Conservation (phyloP, 2,329 filamentous ascomycete genomes). For the Phaeosphaeria sp. region DNA sequence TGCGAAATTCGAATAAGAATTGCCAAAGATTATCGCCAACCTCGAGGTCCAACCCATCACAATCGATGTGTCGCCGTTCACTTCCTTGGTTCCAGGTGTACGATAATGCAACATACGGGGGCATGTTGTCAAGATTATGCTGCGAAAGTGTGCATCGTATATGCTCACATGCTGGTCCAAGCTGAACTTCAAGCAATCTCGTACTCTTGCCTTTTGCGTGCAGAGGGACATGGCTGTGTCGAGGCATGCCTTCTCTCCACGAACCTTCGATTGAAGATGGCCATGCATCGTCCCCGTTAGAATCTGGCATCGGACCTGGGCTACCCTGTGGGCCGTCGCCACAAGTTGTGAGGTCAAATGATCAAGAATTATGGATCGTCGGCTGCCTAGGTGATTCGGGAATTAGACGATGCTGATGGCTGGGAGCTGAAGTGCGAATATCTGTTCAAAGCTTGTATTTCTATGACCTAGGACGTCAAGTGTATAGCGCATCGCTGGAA, state of each 20-base stretch:
- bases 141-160: conserved; percentile 5
- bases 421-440: neutral
- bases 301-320: neutral
- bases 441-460: neutral
- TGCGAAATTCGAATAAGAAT: conserved; percentile 19
- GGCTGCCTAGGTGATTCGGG: too few species aligned
- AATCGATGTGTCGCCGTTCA: conserved; percentile 6
- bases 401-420: neutral
- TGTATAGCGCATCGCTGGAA: too few species aligned
- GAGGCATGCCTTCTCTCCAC: neutral
- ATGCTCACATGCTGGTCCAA: neutral
- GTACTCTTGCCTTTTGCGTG: neutral
- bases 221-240: neutral
- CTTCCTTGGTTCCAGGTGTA: conserved; percentile 23
- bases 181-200: conserved; percentile 1
- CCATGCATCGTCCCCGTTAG: neutral
- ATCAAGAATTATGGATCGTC: too few species aligned
- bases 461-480: too few species aligned
- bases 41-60: conserved; percentile 9
- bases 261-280: neutral
- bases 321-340: too few species aligned
- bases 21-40: conserved; percentile 20
- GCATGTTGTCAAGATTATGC: conserved; percentile 12
- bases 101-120: conserved; percentile 18
- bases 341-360: too few species aligned